Conservation (phyloP, 352 stramenopile species). For the Phytophthora niederhauseri region DNA sequence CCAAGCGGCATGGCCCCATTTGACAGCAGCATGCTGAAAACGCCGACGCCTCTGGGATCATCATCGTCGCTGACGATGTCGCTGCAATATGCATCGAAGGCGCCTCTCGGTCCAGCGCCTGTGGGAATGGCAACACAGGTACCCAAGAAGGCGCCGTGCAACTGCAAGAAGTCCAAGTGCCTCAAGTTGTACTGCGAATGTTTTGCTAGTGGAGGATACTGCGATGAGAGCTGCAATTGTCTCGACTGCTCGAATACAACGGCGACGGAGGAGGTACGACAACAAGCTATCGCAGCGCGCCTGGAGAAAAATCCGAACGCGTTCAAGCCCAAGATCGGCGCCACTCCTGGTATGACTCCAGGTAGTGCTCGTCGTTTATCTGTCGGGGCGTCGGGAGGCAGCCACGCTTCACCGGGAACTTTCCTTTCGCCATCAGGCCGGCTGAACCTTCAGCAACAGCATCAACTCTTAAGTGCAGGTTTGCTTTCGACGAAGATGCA, state of each 20-base stretch:
- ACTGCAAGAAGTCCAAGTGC: constrained; percentile 98
- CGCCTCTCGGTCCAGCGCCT: constrained; percentile 8
- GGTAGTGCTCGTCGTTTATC: constrained; percentile 20
- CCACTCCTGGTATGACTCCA: constrained; percentile 25
- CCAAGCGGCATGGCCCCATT: constrained; percentile 13
- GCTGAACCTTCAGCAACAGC: constrained; percentile 18
- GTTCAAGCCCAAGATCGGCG: constrained; percentile 96
- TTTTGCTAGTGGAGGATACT: constrained; percentile 93
- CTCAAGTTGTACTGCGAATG: constrained; percentile 98
- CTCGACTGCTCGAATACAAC: constrained; percentile 91
- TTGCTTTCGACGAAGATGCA: constrained; percentile 78
- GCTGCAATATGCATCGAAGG: constrained; percentile 33
- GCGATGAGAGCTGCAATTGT: constrained; percentile 94
- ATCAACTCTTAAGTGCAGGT: constrained; percentile 24
- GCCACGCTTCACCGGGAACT: constrained; percentile 12
- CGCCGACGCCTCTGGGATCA: constrained; percentile 26
- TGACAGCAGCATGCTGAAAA: constrained; percentile 32
- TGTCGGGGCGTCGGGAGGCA: constrained; percentile 14
- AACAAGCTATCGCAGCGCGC: constrained; percentile 89
- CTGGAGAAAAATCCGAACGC: constrained; percentile 95
- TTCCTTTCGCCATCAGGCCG: constrained; percentile 37
- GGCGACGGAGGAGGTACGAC: constrained; percentile 65
- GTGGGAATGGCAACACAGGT: constrained; percentile 13
- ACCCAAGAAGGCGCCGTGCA: constrained; percentile 88
- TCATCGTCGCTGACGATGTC: constrained; percentile 28